These are phyloP conservation scores for Claviceps monticola DNA, from an alignment of 2,329 filamentous ascomycete genomes.

Conservation along the genomic window DNA sequence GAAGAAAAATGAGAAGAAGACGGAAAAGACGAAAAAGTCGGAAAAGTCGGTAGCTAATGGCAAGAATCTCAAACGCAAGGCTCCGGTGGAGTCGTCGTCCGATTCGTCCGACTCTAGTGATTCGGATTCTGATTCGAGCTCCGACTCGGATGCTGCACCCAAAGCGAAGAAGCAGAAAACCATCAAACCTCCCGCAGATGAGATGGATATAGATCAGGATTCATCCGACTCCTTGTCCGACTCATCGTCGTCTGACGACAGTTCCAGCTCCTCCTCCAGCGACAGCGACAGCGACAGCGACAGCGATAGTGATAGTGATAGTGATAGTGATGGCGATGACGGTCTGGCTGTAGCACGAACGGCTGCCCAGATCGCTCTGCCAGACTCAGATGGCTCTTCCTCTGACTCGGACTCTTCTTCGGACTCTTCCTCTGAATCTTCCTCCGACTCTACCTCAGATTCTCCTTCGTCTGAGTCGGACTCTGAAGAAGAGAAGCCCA, in stretches of 20 bases:
- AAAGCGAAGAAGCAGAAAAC: constrained; percentile 39
- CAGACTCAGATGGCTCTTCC: constrained; percentile 12
- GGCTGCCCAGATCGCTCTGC: constrained; percentile 13
- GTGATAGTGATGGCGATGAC: constrained; percentile 2
- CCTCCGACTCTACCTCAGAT: constrained; percentile 11
- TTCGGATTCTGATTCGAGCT: constrained; percentile 24
- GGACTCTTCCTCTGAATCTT: constrained; percentile 14
- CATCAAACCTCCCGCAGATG: constrained; percentile 9
- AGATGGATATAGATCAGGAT: constrained; percentile 13
- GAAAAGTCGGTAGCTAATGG: constrained; percentile 10
- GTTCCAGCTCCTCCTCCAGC: constrained; percentile 9
- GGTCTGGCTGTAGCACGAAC: constrained; percentile 6
- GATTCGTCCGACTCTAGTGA: constrained; percentile 17
- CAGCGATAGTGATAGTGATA: constrained; percentile 7
- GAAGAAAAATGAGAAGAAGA: constrained; percentile 7
- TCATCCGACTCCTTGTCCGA: constrained; percentile 12
- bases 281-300: constrained; percentile 8
- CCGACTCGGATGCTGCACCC: constrained; percentile 33
- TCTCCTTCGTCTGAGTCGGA: constrained; percentile 16
- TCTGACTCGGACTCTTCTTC: constrained; percentile 18
- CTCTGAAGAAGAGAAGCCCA: constrained; percentile 16
- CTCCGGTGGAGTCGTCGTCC: constrained; percentile 15
- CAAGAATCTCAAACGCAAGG: constrained; percentile 28
- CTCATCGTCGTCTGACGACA: constrained; percentile 9
- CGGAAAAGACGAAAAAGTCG: constrained; percentile 10